These are phyloP conservation scores for Metarhizium rileyi DNA, from an alignment of 2,329 filamentous ascomycete species.

Conservation along the genomic window DNA sequence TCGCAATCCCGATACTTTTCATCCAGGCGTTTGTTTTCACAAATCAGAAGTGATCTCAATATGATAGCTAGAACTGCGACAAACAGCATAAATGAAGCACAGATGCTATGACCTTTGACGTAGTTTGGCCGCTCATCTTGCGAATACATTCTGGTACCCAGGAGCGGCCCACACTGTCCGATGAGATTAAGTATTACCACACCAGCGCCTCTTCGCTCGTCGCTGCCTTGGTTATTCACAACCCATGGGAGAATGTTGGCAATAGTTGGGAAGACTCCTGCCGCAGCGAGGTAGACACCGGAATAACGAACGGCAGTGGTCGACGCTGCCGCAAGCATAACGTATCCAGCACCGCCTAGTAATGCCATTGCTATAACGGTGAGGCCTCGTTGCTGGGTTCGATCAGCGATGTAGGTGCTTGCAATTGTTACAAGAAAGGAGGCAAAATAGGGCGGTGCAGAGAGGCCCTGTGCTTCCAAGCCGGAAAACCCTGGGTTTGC, in stretches of 20 bases:
- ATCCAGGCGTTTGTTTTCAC: slow-evolving; percentile 9
- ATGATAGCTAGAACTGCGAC: slow-evolving; percentile 9
- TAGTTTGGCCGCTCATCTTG: slow-evolving; percentile 3
- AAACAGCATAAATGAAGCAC: slow-evolving; percentile 8
- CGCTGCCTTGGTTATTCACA: slow-evolving; percentile 7
- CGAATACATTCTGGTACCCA: slow-evolving; percentile 8
- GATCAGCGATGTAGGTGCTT: slow-evolving; percentile 9
- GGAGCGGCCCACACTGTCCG: slow-evolving; percentile 7
- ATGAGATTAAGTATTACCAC: slow-evolving; percentile 7
- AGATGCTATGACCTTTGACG: slow-evolving; percentile 4
- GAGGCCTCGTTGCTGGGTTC: slow-evolving; percentile 8
- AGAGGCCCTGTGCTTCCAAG: slow-evolving; percentile 12
- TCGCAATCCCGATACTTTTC: neutral
- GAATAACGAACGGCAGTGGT: slow-evolving; percentile 4
- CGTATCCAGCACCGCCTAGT: slow-evolving; percentile 5
- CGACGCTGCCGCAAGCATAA: slow-evolving; percentile 4
- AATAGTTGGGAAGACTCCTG: slow-evolving; percentile 7
- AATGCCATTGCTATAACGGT: slow-evolving; percentile 6
- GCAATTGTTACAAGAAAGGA: slow-evolving; percentile 11
- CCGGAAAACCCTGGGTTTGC: slow-evolving; percentile 9
- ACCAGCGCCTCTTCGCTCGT: slow-evolving; percentile 7
- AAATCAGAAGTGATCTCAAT: slow-evolving; percentile 1
- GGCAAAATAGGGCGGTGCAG: slow-evolving; percentile 10
- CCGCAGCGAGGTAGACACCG: slow-evolving; percentile 4
- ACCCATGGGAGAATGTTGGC: slow-evolving; percentile 8